phyloP scores from a whole-genome alignment of 306 rosid genomes.

The Ammopiptanthus mongolicus region DNA sequence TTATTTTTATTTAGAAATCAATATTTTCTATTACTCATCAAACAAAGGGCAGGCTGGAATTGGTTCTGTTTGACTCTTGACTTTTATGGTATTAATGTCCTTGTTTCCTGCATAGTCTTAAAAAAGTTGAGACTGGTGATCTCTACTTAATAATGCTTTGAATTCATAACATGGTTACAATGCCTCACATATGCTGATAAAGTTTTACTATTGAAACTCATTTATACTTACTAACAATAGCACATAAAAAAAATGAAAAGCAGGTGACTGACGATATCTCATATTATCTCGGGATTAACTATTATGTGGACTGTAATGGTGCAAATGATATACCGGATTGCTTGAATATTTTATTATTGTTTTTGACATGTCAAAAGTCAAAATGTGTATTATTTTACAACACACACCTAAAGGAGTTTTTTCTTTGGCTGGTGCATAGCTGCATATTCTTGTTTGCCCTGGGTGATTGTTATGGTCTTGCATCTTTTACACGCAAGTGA shows the following conservation, averaged over 20 bases:
- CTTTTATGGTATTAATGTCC: background rate
- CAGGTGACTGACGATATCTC: background rate
- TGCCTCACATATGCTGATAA: background rate
- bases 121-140: background rate
- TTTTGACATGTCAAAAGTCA: background rate
- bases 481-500: slow-evolving; percentile 12
- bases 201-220: background rate
- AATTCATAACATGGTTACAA: background rate
- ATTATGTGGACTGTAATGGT: background rate
- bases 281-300: background rate
- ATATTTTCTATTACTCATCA: background rate
- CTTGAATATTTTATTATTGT: background rate
- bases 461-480: slow-evolving; percentile 7
- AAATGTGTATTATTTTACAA: background rate
- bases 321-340: background rate
- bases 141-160: background rate
- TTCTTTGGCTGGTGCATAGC: background rate
- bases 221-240: background rate
- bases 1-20: background rate
- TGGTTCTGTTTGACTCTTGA: background rate
- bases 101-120: background rate
- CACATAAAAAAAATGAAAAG: background rate
- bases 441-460: background rate
- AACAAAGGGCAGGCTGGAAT: background rate
- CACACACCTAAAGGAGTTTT: background rate